Evolutionary conservation across 1,284 basidiomycete species (phyloP).

Genomic region (Apiotrichum brassicae): DNA sequence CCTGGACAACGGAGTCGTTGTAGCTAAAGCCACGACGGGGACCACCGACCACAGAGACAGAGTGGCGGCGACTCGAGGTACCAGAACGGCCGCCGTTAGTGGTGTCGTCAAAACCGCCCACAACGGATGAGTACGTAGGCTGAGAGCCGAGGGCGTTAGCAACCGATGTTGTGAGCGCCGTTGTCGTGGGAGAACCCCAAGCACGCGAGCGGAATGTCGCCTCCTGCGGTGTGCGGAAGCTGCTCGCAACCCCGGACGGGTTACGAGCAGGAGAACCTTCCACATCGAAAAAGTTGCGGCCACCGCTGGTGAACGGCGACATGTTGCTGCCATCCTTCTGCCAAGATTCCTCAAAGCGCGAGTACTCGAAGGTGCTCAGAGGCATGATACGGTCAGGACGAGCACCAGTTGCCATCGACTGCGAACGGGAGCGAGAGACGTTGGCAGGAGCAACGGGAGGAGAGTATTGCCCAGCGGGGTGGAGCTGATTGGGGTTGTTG

Average conservation of each 20-base stretch:
- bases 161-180: conserved; percentile 28
- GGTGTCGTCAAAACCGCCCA: conserved; percentile 28
- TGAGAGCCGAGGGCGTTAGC: conserved; percentile 23
- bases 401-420: conserved; percentile 39
- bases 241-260: conserved; percentile 2
- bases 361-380: conserved; percentile 28
- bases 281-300: conserved; percentile 17
- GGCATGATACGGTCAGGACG: conserved; percentile 35
- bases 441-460: conserved; percentile 37
- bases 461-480: conserved; percentile 23
- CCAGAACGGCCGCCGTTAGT: conserved; percentile 48
- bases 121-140: conserved; percentile 23
- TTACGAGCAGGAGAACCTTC: conserved; percentile 3
- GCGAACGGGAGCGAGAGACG: conserved; percentile 38
- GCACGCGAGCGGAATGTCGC: conserved; percentile 19
- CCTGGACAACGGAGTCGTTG: conserved; percentile 53
- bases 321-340: conserved; percentile 34
- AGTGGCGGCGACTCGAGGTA: conserved; percentile 74
- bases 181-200: conserved; percentile 21
- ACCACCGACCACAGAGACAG: conserved; percentile 66
- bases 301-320: conserved; percentile 37
- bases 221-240: conserved; percentile 25
- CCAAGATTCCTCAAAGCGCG: conserved; percentile 26
- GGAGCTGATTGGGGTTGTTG: conserved; percentile 2
- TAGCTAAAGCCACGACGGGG: conserved; percentile 38